A percentile compares a stretch with the other conserved stretches of the same genome.
These are phyloP conservation scores for Termitomyces sp. DNA, from an alignment of 768 basidiomycete species.

Conservation along the genomic window DNA sequence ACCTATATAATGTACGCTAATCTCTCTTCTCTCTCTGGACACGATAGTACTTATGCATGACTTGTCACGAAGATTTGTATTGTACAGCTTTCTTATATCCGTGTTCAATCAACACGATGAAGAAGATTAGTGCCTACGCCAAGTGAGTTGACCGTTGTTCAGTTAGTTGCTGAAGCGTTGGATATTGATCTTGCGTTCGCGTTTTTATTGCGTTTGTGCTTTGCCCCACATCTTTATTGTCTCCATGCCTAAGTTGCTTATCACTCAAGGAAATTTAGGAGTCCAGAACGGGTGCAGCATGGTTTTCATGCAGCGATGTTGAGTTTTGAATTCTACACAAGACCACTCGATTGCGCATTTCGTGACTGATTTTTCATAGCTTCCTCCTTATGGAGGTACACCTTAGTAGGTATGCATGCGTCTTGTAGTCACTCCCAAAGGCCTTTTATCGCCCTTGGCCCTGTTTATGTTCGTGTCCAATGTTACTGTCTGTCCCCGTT, in stretches of 20 bases:
- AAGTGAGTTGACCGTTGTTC: background rate
- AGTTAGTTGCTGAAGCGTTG: too few species aligned
- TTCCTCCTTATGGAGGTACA: background rate
- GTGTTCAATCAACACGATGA: background rate
- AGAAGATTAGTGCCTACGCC: too few species aligned
- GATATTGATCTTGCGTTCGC: background rate
- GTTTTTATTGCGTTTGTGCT: too few species aligned
- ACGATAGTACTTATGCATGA: background rate
- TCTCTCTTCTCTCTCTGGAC: background rate
- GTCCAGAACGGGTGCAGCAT: too few species aligned
- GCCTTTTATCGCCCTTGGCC: background rate
- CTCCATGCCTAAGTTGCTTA: background rate
- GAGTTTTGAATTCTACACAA: background rate
- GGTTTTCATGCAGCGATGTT: too few species aligned
- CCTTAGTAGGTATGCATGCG: background rate
- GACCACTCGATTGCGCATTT: background rate
- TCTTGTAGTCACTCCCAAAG: background rate
- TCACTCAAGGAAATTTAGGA: background rate
- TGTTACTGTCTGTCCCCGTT: background rate
- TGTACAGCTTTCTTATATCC: background rate
- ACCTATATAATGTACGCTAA: background rate
- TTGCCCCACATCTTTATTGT: background rate
- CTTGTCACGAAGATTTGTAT: background rate
- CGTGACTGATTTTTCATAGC: background rate
- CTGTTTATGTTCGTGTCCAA: background rate